Evolutionary conservation across 768 basidiomycete genomes (phyloP).

Genomic region (Leccinum uliginosum): DNA sequence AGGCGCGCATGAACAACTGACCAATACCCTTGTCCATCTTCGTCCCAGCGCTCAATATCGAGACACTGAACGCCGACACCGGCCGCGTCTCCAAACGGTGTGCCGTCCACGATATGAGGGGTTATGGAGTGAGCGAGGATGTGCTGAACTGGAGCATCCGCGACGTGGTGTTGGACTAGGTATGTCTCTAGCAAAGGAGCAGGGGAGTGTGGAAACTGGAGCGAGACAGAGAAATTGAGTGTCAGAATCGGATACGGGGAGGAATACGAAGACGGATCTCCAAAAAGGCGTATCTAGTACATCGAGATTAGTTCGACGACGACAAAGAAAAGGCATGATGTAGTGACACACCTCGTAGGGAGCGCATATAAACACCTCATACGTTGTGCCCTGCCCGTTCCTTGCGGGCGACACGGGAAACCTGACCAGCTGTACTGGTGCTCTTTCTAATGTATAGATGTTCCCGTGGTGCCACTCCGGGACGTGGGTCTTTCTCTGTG

Average conservation of each 20-base stretch:
- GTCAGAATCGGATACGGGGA: constrained; percentile 50
- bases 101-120: constrained; percentile 71
- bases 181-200: neutral
- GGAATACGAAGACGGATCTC: constrained; percentile 52
- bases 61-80: constrained; percentile 59
- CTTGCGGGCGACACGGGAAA: constrained; percentile 42
- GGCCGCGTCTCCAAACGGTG: constrained; percentile 65
- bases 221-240: constrained; percentile 46
- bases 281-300: constrained; percentile 74
- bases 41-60: constrained; percentile 10
- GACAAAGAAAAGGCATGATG: neutral
- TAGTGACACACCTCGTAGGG: constrained; percentile 72
- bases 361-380: constrained; percentile 71
- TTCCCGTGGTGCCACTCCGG: constrained; percentile 80
- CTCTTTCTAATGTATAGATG: constrained; percentile 65
- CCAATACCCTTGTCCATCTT: constrained; percentile 45
- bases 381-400: constrained; percentile 43
- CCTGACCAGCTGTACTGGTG: constrained; percentile 44
- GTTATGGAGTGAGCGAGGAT: constrained; percentile 51
- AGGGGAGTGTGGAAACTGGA: constrained; percentile 28
- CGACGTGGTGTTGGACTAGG: neutral
- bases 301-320: neutral
- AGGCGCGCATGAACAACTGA: constrained; percentile 33
- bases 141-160: constrained; percentile 31
- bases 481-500: constrained; percentile 21